These are phyloP conservation scores for Boletus rubescentipes DNA, from an alignment of 768 basidiomycete species.

Conservation along the genomic window DNA sequence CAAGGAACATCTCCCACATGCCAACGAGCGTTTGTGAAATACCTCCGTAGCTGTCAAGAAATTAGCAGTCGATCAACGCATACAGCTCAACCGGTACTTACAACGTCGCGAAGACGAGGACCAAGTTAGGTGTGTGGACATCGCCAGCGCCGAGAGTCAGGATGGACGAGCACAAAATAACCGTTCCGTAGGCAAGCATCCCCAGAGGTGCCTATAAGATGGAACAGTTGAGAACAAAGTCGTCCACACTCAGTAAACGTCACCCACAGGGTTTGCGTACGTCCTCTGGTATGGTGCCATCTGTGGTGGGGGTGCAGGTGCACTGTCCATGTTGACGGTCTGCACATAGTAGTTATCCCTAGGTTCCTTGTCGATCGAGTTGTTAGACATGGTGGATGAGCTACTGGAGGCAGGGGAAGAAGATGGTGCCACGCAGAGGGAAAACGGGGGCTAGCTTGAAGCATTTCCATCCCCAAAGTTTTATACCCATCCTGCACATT, in stretches of 20 bases:
- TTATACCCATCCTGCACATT: slow-evolving; percentile 16
- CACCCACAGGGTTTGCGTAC: slow-evolving; percentile 25
- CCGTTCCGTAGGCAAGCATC: slow-evolving; percentile 30
- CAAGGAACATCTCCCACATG: slow-evolving; percentile 34
- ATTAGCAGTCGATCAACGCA: neutral
- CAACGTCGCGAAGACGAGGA: slow-evolving; percentile 31
- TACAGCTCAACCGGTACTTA: slow-evolving; percentile 4
- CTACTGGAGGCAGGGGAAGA: neutral
- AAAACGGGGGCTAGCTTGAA: neutral
- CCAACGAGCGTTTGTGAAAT: slow-evolving; percentile 31
- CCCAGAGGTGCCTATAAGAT: slow-evolving; percentile 25
- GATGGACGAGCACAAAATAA: slow-evolving; percentile 30
- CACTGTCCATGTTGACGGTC: slow-evolving; percentile 21
- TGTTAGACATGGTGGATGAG: slow-evolving; percentile 18
- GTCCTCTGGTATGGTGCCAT: slow-evolving; percentile 30
- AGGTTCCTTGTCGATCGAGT: slow-evolving; percentile 24
- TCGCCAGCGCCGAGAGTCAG: slow-evolving; percentile 22
- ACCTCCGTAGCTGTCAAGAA: slow-evolving; percentile 26
- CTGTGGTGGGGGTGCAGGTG: slow-evolving; percentile 12
- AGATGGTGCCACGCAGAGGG: slow-evolving; percentile 1
- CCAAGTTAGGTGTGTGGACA: slow-evolving; percentile 24
- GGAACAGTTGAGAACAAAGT: neutral
- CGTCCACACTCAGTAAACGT: neutral
- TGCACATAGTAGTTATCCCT: slow-evolving; percentile 29
- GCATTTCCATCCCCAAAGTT: neutral